Evolutionary conservation across 1,139 yeast species (phyloP).

Genomic region (Yamadazyma sp.): DNA sequence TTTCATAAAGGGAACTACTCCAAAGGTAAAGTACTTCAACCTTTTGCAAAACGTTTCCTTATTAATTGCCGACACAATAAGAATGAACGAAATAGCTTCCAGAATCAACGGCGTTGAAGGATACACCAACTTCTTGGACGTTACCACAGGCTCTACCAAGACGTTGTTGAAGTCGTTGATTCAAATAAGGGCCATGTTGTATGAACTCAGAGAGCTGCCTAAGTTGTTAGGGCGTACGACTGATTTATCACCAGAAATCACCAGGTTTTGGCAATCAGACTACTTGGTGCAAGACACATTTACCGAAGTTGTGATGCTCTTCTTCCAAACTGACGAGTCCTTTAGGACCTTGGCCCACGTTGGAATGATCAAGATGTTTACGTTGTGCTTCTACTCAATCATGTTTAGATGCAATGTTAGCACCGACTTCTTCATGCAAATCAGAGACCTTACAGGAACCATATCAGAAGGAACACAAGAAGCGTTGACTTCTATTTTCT

Average conservation of each 20-base stretch:
- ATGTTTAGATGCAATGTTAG: constrained; percentile 7
- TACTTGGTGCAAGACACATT: constrained; percentile 30
- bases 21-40: constrained; percentile 20
- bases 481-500: not conserved
- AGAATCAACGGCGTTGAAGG: constrained; percentile 42
- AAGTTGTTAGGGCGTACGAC: constrained; percentile 15
- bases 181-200: constrained; percentile 27
- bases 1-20: constrained; percentile 16
- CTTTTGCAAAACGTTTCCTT: constrained; percentile 23
- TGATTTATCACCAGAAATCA: constrained; percentile 19
- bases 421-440: not conserved
- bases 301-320: constrained; percentile 38
- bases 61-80: constrained; percentile 55
- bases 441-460: constrained; percentile 1
- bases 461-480: not conserved
- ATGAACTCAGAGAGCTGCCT: constrained; percentile 18
- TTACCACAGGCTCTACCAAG: constrained; percentile 34
- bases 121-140: constrained; percentile 32
- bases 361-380: constrained; percentile 30
- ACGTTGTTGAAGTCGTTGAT: constrained; percentile 37
- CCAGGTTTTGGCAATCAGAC: constrained; percentile 27
- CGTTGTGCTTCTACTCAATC: constrained; percentile 23
- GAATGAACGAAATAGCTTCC: constrained; percentile 55
- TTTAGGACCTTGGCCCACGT: constrained; percentile 30
- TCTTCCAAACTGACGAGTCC: constrained; percentile 48